Conservation (phyloP, 352 stramenopile genomes). For the Pythium brassicae region DNA sequence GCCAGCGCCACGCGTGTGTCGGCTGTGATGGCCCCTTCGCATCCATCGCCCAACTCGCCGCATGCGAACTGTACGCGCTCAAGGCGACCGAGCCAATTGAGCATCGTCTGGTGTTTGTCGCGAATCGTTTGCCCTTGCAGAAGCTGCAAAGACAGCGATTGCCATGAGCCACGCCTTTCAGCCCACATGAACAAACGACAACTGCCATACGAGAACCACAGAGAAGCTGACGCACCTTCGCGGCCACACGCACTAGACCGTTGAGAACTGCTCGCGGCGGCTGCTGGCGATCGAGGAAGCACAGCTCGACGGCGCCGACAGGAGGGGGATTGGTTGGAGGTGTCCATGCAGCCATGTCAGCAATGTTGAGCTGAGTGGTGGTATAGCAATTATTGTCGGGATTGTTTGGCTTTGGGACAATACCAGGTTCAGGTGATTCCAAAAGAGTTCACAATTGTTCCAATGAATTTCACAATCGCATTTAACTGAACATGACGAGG, state of each 20-base stretch:
- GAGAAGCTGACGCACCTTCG: slow-evolving; percentile 8
- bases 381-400: too few relatives aligned
- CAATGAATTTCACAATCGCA: too few relatives aligned
- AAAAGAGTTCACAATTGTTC: background rate
- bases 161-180: too few relatives aligned
- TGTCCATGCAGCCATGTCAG: too few relatives aligned
- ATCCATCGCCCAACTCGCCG: slow-evolving; percentile 18
- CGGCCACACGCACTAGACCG: slow-evolving; percentile 28
- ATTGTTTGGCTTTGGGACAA: background rate
- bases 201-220: too few relatives aligned
- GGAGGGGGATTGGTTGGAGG: too few relatives aligned
- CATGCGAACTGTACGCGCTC: slow-evolving; percentile 28
- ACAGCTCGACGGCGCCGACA: slow-evolving; percentile 25
- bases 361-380: too few relatives aligned
- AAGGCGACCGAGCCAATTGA: slow-evolving; percentile 46
- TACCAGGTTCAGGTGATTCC: background rate
- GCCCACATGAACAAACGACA: background rate
- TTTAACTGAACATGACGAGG: too few relatives aligned
- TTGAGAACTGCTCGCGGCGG: slow-evolving; percentile 32
- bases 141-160: slow-evolving; percentile 16
- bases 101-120: slow-evolving; percentile 18
- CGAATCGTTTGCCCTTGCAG: slow-evolving; percentile 43
- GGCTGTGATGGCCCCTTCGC: slow-evolving; percentile 22
- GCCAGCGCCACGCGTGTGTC: slow-evolving; percentile 23
- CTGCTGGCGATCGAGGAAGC: slow-evolving; percentile 29